These are phyloP conservation scores for Russula sp. DNA, from an alignment of 768 basidiomycete genomes.

Conservation along the genomic window DNA sequence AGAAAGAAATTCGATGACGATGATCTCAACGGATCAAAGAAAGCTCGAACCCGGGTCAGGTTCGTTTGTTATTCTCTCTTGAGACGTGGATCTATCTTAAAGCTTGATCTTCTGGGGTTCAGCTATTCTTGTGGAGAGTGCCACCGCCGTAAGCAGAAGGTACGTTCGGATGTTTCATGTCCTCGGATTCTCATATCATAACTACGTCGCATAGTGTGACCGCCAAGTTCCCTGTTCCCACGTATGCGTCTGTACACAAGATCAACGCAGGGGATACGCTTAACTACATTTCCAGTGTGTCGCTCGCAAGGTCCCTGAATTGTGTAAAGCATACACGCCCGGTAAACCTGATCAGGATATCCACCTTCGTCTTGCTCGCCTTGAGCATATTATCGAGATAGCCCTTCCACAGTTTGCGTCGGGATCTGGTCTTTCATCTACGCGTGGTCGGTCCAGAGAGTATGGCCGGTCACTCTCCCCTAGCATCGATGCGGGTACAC, in stretches of 20 bases:
- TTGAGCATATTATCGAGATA: constrained; percentile 78
- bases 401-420: constrained; percentile 74
- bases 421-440: constrained; percentile 40
- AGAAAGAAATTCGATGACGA: constrained; percentile 61
- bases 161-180: constrained; percentile 33
- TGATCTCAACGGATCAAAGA: constrained; percentile 51
- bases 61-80: constrained; percentile 34
- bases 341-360: constrained; percentile 84
- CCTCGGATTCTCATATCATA: constrained; percentile 26
- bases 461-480: constrained; percentile 51
- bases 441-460: constrained; percentile 29
- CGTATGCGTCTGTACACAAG: constrained; percentile 44
- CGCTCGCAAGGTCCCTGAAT: constrained; percentile 80
- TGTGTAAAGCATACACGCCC: constrained; percentile 86
- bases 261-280: constrained; percentile 25
- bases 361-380: constrained; percentile 63
- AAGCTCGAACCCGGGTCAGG: constrained; percentile 73
- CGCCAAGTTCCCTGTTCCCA: constrained; percentile 82
- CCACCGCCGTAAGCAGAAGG: constrained; percentile 87
- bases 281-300: constrained; percentile 52
- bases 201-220: constrained; percentile 57
- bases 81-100: background rate
- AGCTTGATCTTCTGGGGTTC: constrained; percentile 12
- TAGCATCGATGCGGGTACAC: constrained; percentile 58
- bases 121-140: constrained; percentile 88